Percentiles rank a stretch among this genome's conserved stretches.
Conservation (phyloP, 208 protist genomes). For the Crithidia brevicula region DNA sequence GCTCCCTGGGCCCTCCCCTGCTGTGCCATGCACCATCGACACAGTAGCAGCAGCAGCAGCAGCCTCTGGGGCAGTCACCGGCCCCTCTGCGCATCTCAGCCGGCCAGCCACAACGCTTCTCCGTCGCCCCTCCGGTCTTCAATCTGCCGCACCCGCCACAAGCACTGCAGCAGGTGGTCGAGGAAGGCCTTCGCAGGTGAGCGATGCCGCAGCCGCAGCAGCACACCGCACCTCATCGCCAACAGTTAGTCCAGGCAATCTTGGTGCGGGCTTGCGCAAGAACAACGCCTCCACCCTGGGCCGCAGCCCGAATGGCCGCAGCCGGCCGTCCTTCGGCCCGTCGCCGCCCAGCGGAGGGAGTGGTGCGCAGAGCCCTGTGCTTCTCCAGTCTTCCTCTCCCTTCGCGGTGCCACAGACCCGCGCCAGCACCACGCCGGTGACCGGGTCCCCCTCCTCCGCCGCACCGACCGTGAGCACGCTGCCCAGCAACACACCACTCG, state of each 20-base stretch:
- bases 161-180: neutral
- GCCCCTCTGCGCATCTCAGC: neutral
- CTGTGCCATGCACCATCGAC: neutral
- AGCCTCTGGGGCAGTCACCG: neutral
- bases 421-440: neutral
- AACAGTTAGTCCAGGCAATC: neutral
- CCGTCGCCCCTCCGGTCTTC: constrained; percentile 13
- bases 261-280: neutral
- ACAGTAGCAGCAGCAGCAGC: no score
- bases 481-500: constrained; percentile 13
- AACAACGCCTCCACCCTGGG: neutral
- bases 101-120: constrained; percentile 3
- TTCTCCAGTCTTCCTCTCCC: neutral
- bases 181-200: neutral
- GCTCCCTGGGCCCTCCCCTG: neutral
- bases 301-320: constrained; percentile 23
- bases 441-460: neutral
- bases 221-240: neutral
- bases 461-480: constrained; percentile 11
- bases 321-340: constrained; percentile 5
- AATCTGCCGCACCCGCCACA: neutral
- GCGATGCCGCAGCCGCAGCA: neutral
- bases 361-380: constrained; percentile 6
- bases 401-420: neutral
- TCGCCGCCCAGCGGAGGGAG: neutral